Conservation (phyloP, 371 early-diverging fungal genomes). For the Dichotomocladium elegans region DNA sequence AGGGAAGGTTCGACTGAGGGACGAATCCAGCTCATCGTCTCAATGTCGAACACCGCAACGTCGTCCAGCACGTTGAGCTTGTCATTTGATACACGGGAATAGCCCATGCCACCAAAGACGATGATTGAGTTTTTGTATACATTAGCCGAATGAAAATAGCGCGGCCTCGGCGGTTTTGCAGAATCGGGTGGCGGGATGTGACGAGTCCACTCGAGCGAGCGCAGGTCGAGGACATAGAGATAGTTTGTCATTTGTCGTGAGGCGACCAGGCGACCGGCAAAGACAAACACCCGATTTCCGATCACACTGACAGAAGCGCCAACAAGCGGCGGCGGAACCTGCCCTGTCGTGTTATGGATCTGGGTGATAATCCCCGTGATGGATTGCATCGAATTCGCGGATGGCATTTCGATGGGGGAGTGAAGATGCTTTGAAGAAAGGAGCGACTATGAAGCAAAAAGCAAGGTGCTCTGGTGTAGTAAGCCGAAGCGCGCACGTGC, state of each 20-base stretch:
- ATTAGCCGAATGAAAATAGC: conserved; percentile 76
- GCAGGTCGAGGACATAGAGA: conserved; percentile 64
- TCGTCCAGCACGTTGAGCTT: conserved; percentile 65
- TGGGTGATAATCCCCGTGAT: conserved; percentile 62
- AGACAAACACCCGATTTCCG: conserved; percentile 61
- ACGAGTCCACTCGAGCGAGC: conserved; percentile 59
- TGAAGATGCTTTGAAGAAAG: too few relatives aligned
- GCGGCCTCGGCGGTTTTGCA: conserved; percentile 47
- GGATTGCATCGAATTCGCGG: conserved; percentile 37
- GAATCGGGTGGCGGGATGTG: conserved; percentile 38
- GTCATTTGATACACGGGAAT: conserved; percentile 29
- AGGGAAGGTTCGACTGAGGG: conserved; percentile 41
- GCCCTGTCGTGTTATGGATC: conserved; percentile 63
- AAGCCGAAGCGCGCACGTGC: too few relatives aligned
- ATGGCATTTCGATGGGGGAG: conserved; percentile 5
- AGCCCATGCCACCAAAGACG: conserved; percentile 60
- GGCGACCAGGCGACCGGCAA: conserved; percentile 70
- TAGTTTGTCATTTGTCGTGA: conserved; percentile 68
- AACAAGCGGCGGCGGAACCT: conserved; percentile 74
- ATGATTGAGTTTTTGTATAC: conserved; percentile 49
- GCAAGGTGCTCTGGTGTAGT: too few relatives aligned
- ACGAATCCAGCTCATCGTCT: conserved; percentile 57
- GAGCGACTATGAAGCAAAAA: too few relatives aligned
- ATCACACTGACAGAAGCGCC: conserved; percentile 71
- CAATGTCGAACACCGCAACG: conserved; percentile 63